phyloP scores from a whole-genome alignment of 2,329 filamentous ascomycete species.

The Alternaria sp. region DNA sequence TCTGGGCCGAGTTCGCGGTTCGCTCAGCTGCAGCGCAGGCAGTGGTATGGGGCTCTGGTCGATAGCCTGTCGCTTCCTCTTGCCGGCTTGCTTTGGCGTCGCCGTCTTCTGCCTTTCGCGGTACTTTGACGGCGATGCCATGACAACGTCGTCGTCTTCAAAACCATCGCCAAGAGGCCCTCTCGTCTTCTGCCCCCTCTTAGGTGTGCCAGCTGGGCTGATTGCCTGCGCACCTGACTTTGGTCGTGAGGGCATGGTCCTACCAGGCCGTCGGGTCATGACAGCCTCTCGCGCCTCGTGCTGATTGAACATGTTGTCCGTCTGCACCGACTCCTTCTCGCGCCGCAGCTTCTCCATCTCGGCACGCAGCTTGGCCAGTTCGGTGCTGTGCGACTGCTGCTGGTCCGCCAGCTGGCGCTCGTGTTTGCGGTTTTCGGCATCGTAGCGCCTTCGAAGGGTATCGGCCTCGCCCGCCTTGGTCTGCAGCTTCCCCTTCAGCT shows the following conservation, averaged over 20 bases:
- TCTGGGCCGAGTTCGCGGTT: slow-evolving; percentile 48
- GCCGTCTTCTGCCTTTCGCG: slow-evolving; percentile 56
- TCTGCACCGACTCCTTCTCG: slow-evolving; percentile 69
- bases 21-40: slow-evolving; percentile 59
- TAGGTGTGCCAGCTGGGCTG: slow-evolving; percentile 64
- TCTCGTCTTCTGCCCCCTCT: slow-evolving; percentile 60
- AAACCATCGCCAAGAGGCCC: slow-evolving; percentile 75
- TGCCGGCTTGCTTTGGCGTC: slow-evolving; percentile 68
- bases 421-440: slow-evolving; percentile 66
- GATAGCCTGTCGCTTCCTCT: slow-evolving; percentile 68
- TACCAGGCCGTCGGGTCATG: slow-evolving; percentile 50
- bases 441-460: slow-evolving; percentile 74
- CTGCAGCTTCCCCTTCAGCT: slow-evolving; percentile 49
- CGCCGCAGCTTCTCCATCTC: slow-evolving; percentile 69
- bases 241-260: slow-evolving; percentile 27
- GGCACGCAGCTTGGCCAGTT: slow-evolving; percentile 67
- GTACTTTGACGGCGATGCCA: slow-evolving; percentile 61
- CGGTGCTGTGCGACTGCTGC: slow-evolving; percentile 68
- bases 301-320: slow-evolving; percentile 74
- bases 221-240: slow-evolving; percentile 20
- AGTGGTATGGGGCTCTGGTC: slow-evolving; percentile 69
- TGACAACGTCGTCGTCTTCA: slow-evolving; percentile 68
- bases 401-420: slow-evolving; percentile 67
- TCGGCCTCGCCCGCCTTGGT: slow-evolving; percentile 73
- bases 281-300: slow-evolving; percentile 70